Conservation (phyloP, 2,329 filamentous ascomycete species). For the Lecanicillium sp. region DNA sequence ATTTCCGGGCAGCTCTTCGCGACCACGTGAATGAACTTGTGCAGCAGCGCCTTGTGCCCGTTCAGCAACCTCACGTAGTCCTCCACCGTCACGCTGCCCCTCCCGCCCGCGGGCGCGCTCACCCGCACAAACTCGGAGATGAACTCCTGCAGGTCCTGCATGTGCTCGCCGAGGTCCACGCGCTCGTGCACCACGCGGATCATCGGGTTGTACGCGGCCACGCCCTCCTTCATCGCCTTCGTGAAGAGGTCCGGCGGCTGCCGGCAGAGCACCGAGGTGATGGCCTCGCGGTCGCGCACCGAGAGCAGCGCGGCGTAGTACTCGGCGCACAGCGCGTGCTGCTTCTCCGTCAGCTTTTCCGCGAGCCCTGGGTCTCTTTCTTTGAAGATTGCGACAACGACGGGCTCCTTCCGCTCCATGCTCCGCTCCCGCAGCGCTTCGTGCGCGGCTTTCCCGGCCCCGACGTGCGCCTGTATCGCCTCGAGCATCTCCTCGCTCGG, state of each 20-base stretch:
- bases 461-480: conserved; percentile 53
- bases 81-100: conserved; percentile 47
- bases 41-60: conserved; percentile 56
- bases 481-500: conserved; percentile 56
- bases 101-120: conserved; percentile 42
- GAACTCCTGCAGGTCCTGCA: conserved; percentile 62
- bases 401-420: conserved; percentile 45
- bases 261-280: conserved; percentile 61
- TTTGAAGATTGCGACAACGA: conserved; percentile 60
- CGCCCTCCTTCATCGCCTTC: conserved; percentile 55
- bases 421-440: conserved; percentile 54
- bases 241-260: conserved; percentile 69
- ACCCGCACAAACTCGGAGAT: conserved; percentile 64
- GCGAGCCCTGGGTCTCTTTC: conserved; percentile 40
- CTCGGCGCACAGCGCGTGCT: conserved; percentile 60
- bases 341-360: conserved; percentile 46
- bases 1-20: conserved; percentile 62
- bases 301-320: conserved; percentile 67
- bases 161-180: conserved; percentile 63
- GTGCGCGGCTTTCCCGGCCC: conserved; percentile 48
- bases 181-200: conserved; percentile 66
- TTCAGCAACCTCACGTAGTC: conserved; percentile 65
- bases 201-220: conserved; percentile 67
- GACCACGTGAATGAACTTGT: conserved; percentile 66
- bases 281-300: conserved; percentile 66